Percentiles rank a stretch among this genome's conserved stretches.
These are phyloP conservation scores for Dysphania ambrosioides DNA, from an alignment of 148 eudicot species.

Conservation along the genomic window DNA sequence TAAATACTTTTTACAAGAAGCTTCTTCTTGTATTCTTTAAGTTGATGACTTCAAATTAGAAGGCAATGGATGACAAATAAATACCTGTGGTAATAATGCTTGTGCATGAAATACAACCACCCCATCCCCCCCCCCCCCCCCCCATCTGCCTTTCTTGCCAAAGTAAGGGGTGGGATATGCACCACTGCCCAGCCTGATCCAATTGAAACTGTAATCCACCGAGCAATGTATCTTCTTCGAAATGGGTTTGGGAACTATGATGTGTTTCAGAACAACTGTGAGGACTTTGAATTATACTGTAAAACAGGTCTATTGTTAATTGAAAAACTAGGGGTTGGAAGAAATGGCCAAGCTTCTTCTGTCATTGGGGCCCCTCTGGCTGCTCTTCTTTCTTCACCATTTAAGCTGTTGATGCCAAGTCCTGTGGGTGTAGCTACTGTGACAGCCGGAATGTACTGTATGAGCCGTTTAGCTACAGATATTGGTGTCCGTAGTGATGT, in stretches of 20 bases:
- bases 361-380: conserved; percentile 91
- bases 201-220: conserved; percentile 54
- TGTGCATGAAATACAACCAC: too few species aligned
- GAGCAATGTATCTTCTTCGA: conserved; percentile 86
- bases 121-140: too few species aligned
- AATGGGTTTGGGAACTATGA: conserved; percentile 92
- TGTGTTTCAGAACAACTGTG: conserved; percentile 84
- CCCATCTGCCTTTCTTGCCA: conserved; percentile 72
- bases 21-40: background rate
- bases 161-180: conserved; percentile 92
- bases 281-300: conserved; percentile 93
- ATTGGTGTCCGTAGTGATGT: conserved; percentile 95
- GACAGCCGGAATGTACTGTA: conserved; percentile 92
- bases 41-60: background rate
- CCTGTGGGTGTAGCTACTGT: conserved; percentile 87
- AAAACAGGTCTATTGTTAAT: conserved; percentile 74
- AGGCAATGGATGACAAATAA: background rate
- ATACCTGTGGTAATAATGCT: too few species aligned
- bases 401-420: conserved; percentile 76
- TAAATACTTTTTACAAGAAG: too few species aligned
- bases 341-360: conserved; percentile 97
- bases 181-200: conserved; percentile 77
- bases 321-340: conserved; percentile 64
- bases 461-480: conserved; percentile 93
- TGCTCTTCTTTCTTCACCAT: conserved; percentile 85